Conservation (phyloP, 73 alveolate species). For the Effrenium voratum region DNA sequence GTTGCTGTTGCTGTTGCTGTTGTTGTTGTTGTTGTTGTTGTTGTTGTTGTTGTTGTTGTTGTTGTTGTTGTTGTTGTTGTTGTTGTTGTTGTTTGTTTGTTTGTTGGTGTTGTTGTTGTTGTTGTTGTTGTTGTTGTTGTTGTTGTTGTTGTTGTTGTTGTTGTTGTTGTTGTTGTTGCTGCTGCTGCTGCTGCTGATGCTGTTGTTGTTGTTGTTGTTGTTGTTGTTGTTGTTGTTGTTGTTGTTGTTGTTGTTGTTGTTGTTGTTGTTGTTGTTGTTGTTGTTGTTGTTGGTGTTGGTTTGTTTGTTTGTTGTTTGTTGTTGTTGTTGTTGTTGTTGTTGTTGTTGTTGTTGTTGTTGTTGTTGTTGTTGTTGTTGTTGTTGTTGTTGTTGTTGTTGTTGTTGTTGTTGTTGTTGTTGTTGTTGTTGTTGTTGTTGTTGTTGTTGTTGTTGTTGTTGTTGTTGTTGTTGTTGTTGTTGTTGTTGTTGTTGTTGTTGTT, state of each 20-base stretch:
- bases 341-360: conserved; percentile 42
- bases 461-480: conserved; percentile 40
- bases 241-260: conserved; percentile 20
- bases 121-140: background rate
- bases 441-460: conserved; percentile 40
- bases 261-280: conserved; percentile 69
- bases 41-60: background rate
- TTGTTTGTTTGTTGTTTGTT: background rate
- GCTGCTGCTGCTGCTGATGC: background rate
- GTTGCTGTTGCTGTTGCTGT: background rate
- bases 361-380: conserved; percentile 36
- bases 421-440: conserved; percentile 36
- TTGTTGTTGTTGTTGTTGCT: background rate
- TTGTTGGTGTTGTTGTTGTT: background rate
- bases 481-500: conserved; percentile 38
- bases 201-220: background rate
- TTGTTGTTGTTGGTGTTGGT: conserved; percentile 7
- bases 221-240: background rate
- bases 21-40: background rate
- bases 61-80: background rate
- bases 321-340: conserved; percentile 29
- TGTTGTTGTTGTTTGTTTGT: background rate
- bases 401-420: conserved; percentile 41
- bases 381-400: conserved; percentile 39
- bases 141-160: background rate